Evolutionary conservation across 371 early-diverging fungal genomes (phyloP).

Genomic region (Syncephalastrum sp.): DNA sequence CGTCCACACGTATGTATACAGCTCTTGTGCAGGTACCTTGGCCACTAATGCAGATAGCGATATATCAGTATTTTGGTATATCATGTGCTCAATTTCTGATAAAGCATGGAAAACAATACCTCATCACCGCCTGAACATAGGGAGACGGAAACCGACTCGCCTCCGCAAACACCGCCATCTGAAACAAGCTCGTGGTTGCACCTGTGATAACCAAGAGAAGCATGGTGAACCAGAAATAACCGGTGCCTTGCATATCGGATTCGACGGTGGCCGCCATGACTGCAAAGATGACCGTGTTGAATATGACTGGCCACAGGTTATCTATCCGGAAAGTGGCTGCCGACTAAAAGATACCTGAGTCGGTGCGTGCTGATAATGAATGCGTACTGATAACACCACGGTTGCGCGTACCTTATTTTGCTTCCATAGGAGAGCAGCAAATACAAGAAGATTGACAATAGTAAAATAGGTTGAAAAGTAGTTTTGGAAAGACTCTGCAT

Average conservation of each 20-base stretch:
- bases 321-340: constrained; percentile 19
- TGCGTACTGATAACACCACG: background rate
- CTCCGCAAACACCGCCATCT: constrained; percentile 74
- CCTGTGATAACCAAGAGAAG: constrained; percentile 60
- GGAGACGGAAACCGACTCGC: constrained; percentile 69
- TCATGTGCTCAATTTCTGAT: too few species aligned
- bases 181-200: constrained; percentile 62
- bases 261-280: constrained; percentile 33
- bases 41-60: constrained; percentile 29
- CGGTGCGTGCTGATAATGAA: background rate
- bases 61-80: too few species aligned
- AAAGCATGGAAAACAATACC: constrained; percentile 31
- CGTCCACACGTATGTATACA: background rate
- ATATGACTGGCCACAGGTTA: constrained; percentile 25
- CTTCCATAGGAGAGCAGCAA: constrained; percentile 55
- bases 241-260: constrained; percentile 21
- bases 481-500: constrained; percentile 70
- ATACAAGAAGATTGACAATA: constrained; percentile 56
- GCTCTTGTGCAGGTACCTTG: constrained; percentile 35
- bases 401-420: constrained; percentile 55
- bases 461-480: constrained; percentile 73
- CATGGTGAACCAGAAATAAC: constrained; percentile 65
- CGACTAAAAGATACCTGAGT: constrained; percentile 6
- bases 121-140: constrained; percentile 75
- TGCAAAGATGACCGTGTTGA: constrained; percentile 38